These are phyloP conservation scores for Adansonia rubrostipa DNA, from an alignment of 441 rosid species.

Conservation along the genomic window DNA sequence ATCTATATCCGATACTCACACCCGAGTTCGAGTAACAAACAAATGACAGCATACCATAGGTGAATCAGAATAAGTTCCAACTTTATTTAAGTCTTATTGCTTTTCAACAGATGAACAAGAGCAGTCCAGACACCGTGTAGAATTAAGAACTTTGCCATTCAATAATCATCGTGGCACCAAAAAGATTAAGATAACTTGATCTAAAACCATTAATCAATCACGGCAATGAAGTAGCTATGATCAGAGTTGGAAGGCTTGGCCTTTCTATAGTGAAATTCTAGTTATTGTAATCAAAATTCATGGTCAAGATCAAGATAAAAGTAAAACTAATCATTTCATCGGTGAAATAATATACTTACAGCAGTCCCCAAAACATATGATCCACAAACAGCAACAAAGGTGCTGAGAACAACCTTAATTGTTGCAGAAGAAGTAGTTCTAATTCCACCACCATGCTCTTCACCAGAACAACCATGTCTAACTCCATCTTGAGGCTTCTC, in stretches of 20 bases:
- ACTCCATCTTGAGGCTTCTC: slow-evolving; percentile 11
- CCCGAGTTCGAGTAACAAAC: neutral
- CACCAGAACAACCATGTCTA: slow-evolving; percentile 9
- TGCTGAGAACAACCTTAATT: slow-evolving; percentile 28
- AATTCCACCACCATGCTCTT: slow-evolving; percentile 3
- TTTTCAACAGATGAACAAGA: slow-evolving; percentile 4
- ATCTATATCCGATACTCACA: too few species aligned
- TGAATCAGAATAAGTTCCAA: neutral
- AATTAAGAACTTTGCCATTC: slow-evolving; percentile 11
- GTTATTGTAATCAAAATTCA: slow-evolving; percentile 4
- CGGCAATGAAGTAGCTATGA: too few species aligned
- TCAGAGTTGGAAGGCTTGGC: too few species aligned
- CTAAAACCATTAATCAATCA: too few species aligned
- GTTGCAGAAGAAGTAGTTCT: slow-evolving; percentile 24
- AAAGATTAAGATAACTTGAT: too few species aligned
- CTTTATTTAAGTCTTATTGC: neutral
- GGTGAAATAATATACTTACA: slow-evolving; percentile 28
- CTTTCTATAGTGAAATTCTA: too few species aligned
- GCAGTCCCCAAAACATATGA: slow-evolving; percentile 47
- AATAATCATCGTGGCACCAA: neutral
- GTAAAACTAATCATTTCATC: neutral
- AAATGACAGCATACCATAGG: neutral
- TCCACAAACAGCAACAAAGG: slow-evolving; percentile 39
- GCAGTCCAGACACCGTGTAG: neutral
- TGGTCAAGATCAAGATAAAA: neutral